Conservation (phyloP, 2,329 filamentous ascomycete genomes). For the Aschersonia sp. region DNA sequence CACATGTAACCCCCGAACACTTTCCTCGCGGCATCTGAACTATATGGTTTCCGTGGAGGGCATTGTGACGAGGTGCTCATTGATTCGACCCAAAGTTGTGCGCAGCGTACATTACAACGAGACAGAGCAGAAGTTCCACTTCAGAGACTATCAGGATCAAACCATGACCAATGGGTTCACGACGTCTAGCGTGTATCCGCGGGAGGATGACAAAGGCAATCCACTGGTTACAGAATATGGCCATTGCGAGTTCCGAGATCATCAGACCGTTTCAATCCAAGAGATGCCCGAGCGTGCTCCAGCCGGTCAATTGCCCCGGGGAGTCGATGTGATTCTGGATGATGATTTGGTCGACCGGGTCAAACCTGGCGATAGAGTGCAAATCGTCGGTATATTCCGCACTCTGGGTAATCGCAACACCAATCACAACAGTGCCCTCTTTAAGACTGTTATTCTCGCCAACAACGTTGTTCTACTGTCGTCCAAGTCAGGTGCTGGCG, state of each 20-base stretch:
- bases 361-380: constrained; percentile 90
- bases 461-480: constrained; percentile 93
- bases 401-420: constrained; percentile 92
- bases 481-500: constrained; percentile 88
- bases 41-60: constrained; percentile 95
- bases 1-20: constrained; percentile 83
- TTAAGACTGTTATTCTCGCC: constrained; percentile 84
- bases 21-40: constrained; percentile 82
- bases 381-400: constrained; percentile 91
- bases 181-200: constrained; percentile 84
- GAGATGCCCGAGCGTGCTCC: constrained; percentile 97
- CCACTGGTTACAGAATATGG: constrained; percentile 90
- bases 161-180: constrained; percentile 90
- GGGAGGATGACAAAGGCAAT: constrained; percentile 86
- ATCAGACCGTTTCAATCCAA: constrained; percentile 95
- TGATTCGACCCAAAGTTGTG: constrained; percentile 93
- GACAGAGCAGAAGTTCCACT: constrained; percentile 70
- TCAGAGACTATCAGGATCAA: constrained; percentile 85
- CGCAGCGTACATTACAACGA: constrained; percentile 97
- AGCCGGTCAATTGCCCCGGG: constrained; percentile 84
- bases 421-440: constrained; percentile 77
- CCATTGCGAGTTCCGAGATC: constrained; percentile 87
- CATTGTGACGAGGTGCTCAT: constrained; percentile 89
- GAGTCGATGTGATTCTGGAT: constrained; percentile 91
- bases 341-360: constrained; percentile 91